Evolutionary conservation across 768 basidiomycete genomes (phyloP), one percentile per base, ranked within the genome.

Genomic region (Tephrocybe sp.): DNA sequence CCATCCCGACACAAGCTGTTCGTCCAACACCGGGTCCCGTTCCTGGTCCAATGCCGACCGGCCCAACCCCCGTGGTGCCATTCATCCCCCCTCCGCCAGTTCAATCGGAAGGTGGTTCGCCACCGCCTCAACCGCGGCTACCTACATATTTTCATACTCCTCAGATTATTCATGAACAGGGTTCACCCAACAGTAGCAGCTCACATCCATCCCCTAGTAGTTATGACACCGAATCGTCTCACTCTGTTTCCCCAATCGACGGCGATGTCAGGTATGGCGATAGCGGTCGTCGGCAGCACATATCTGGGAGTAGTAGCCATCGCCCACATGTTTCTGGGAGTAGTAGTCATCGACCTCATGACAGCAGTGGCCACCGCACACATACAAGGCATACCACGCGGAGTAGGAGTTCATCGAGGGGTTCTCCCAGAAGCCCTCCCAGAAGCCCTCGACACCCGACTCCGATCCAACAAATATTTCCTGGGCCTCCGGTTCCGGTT

Each of bases 1-100:
- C 5, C 5, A 30, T 30, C 28, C 28, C 28, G 11, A 30, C 6
- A 30, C 28, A 5, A 11, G 11, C 28, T 30, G 28, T 30, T 30
- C 28, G 34, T n/a, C 42, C 42, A 14, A 6, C 34, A 32, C 61
- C 61, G 37, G 59, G 56, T 10, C 58, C 57, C 14, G 56, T 57
- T 51, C 61, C 57, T 7, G 37, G 48, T 6, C 48, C 43, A n/a
- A 55, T 30, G 39, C 46, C 56, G 12, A 21, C 55, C 38, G 24
- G 44, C 30, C 42, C 48, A 15, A 20, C 15, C 2, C 2, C 11
- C 4, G 4, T 37, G 8, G 32, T 36, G 2, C 56, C 57, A 3
- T 58, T 58, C 40, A 44, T 58, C 8, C 57, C 57, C 14, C 57
- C 57, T 1, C 12, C 18, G 17, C 23, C 37, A 9, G 28, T n/a